Evolutionary conservation across 371 early-diverging fungal species (phyloP).

Genomic region (Catenaria anguillulae): DNA sequence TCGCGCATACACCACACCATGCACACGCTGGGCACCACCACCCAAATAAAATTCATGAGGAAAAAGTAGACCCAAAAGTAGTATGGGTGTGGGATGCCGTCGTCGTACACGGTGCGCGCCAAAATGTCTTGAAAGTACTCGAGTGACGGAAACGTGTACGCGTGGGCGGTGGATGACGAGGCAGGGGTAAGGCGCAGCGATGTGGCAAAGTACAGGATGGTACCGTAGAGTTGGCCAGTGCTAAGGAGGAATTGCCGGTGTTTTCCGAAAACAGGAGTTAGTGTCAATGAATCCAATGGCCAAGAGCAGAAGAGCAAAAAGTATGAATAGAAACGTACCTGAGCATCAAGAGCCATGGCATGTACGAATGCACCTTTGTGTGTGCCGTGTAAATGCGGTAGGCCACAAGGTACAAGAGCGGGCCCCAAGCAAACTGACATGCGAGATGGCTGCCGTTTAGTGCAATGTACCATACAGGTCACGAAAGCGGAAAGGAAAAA

Average conservation of each 20-base stretch:
- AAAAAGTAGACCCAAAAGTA: constrained; percentile 70
- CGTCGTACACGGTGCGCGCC: constrained; percentile 19
- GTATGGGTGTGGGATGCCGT: constrained; percentile 46
- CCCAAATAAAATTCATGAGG: constrained; percentile 52
- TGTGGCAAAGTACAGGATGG: constrained; percentile 52
- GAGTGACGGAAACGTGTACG: not conserved
- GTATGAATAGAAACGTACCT: not conserved
- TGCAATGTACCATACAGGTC: too few relatives aligned
- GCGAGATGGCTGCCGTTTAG: too few relatives aligned
- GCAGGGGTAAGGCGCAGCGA: constrained; percentile 32
- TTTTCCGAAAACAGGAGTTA: too few relatives aligned
- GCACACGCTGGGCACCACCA: constrained; percentile 34
- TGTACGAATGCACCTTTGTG: too few relatives aligned
- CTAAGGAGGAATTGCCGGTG: not conserved
- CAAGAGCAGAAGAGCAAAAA: too few relatives aligned
- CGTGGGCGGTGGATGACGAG: not conserved
- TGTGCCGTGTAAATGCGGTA: constrained; percentile 32
- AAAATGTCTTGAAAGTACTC: not conserved
- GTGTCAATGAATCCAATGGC: too few relatives aligned
- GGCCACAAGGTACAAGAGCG: constrained; percentile 48
- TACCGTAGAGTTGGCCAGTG: constrained; percentile 59
- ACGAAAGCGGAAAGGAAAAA: not conserved
- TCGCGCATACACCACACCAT: not conserved
- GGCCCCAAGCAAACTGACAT: constrained; percentile 59
- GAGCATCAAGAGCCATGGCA: constrained; percentile 47